Percentiles rank a stretch among this genome's conserved stretches.
Conservation (phyloP, 1,284 basidiomycete genomes). For the Gomphus bonarii region DNA sequence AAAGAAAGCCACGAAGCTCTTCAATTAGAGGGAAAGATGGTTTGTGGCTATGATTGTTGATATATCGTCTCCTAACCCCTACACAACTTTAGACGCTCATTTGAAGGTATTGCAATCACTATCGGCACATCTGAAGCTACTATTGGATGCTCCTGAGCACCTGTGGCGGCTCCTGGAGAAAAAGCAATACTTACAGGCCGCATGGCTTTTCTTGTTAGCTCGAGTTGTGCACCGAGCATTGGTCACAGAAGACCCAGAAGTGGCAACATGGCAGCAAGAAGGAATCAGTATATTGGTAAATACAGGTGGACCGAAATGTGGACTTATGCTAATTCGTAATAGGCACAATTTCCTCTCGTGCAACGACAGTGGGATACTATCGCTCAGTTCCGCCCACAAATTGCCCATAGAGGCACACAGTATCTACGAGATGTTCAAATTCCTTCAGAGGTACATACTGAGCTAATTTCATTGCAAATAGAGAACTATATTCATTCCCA, state of each 20-base stretch:
- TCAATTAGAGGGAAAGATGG: constrained; percentile 37
- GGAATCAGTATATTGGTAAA: constrained; percentile 57
- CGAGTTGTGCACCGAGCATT: constrained; percentile 69
- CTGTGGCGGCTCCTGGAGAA: constrained; percentile 78
- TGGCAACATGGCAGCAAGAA: constrained; percentile 46
- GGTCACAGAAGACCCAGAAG: constrained; percentile 47
- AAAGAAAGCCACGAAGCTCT: constrained; percentile 30
- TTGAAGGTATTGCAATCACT: constrained; percentile 62
- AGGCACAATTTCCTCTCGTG: constrained; percentile 75
- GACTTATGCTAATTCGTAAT: constrained; percentile 9
- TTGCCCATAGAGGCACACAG: constrained; percentile 71
- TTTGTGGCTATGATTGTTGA: constrained; percentile 18
- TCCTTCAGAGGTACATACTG: constrained; percentile 35
- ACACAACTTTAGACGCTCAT: constrained; percentile 43
- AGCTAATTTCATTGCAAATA: constrained; percentile 5
- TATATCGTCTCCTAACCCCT: constrained; percentile 1
- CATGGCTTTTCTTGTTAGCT: constrained; percentile 80
- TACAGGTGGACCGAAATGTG: background rate
- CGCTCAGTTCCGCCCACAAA: constrained; percentile 74
- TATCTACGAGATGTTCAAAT: constrained; percentile 50
- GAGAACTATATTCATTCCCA: constrained; percentile 8
- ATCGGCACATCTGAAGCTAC: constrained; percentile 79
- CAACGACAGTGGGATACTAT: constrained; percentile 87
- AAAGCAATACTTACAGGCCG: constrained; percentile 68
- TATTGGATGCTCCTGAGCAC: constrained; percentile 82